Conservation (phyloP, 352 stramenopile genomes). For the Phytophthora foliorum region DNA sequence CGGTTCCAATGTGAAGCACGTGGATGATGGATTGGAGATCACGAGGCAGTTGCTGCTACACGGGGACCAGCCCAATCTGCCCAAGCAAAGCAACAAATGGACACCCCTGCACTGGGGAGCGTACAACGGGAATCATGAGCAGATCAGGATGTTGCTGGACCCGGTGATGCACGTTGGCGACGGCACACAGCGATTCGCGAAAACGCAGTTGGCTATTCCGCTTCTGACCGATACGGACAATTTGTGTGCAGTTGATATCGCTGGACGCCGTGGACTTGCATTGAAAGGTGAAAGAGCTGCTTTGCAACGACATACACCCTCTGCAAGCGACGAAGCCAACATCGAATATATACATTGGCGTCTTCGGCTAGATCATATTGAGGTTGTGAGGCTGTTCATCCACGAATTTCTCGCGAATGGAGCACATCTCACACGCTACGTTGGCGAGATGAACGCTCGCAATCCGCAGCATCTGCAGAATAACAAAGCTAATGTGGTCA, state of each 20-base stretch:
- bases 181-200: conserved; percentile 20
- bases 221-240: conserved; percentile 64
- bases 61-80: conserved; percentile 76
- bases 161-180: conserved; percentile 26
- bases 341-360: conserved; percentile 60
- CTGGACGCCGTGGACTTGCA: conserved; percentile 61
- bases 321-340: background rate
- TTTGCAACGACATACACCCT: conserved; percentile 27
- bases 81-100: conserved; percentile 77
- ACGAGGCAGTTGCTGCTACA: conserved; percentile 63
- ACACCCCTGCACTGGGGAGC: conserved; percentile 80
- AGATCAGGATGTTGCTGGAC: conserved; percentile 65
- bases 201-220: conserved; percentile 65
- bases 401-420: conserved; percentile 65
- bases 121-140: conserved; percentile 81
- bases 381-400: conserved; percentile 56
- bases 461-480: conserved; percentile 40
- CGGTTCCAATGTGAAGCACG: conserved; percentile 62
- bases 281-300: conserved; percentile 51
- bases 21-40: conserved; percentile 75
- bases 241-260: conserved; percentile 74
- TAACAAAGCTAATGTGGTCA: conserved; percentile 20
- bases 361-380: conserved; percentile 67
- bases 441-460: conserved; percentile 70
- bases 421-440: conserved; percentile 54